Evolutionary conservation across 2,329 filamentous ascomycete species (phyloP).

Genomic region (Microsporum ferrugineum): DNA sequence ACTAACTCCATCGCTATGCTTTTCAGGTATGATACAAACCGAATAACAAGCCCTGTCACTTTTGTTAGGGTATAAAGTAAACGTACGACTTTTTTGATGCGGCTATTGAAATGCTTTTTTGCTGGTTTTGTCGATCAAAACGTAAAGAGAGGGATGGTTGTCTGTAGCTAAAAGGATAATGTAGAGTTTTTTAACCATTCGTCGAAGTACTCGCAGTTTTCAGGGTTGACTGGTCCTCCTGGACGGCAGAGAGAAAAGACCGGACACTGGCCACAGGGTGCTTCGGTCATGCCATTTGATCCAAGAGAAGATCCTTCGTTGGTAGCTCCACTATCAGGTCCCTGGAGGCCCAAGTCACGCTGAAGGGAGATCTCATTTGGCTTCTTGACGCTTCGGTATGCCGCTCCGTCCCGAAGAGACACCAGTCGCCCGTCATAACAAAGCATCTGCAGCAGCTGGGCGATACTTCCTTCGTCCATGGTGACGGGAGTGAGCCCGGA

Average conservation of each 20-base stretch:
- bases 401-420: constrained; percentile 37
- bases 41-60: not conserved
- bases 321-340: constrained; percentile 19
- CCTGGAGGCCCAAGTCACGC: constrained; percentile 25
- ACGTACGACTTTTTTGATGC: not conserved
- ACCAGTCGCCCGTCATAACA: constrained; percentile 81
- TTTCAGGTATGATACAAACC: constrained; percentile 3
- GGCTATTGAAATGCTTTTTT: not conserved
- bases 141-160: not conserved
- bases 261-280: constrained; percentile 81
- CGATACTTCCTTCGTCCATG: constrained; percentile 59
- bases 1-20: constrained; percentile 15
- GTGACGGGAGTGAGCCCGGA: constrained; percentile 62
- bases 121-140: not conserved
- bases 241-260: constrained; percentile 89
- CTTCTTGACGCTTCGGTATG: constrained; percentile 39
- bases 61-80: not conserved
- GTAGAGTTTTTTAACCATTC: constrained; percentile 54
- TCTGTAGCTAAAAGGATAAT: constrained; percentile 24
- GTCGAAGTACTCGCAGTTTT: constrained; percentile 83
- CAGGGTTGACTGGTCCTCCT: constrained; percentile 78
- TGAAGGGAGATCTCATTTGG: constrained; percentile 26
- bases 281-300: constrained; percentile 72
- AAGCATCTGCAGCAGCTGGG: constrained; percentile 77
- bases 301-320: constrained; percentile 31